These are phyloP conservation scores for Amphicarpaea edgeworthii DNA, from an alignment of 306 rosid species.

Conservation along the genomic window DNA sequence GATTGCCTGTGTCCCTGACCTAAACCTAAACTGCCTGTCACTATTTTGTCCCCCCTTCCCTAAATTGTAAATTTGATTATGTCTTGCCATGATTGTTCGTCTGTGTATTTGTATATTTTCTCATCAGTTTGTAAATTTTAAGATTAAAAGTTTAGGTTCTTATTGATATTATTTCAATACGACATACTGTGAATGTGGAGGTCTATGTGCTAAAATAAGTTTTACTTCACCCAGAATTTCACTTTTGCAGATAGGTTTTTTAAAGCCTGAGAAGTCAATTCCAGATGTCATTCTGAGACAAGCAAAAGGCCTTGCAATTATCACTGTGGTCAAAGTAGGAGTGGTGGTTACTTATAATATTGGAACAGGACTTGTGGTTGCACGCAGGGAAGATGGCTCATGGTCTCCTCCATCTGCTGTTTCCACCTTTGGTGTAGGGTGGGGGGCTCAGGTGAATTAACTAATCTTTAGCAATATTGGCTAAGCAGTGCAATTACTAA, in stretches of 20 bases:
- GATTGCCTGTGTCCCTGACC: background rate
- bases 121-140: slow-evolving; percentile 20
- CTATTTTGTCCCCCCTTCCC: background rate
- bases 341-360: slow-evolving; percentile 85
- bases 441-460: slow-evolving; percentile 94
- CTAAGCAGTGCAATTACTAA: background rate
- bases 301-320: slow-evolving; percentile 97
- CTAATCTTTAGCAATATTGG: slow-evolving; percentile 28
- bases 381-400: slow-evolving; percentile 93
- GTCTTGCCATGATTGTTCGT: background rate
- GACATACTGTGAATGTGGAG: slow-evolving; percentile 12
- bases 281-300: slow-evolving; percentile 83
- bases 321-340: slow-evolving; percentile 89
- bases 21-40: background rate
- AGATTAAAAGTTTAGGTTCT: slow-evolving; percentile 9
- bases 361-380: slow-evolving; percentile 94
- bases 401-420: slow-evolving; percentile 99
- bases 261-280: slow-evolving; percentile 84
- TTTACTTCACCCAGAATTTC: slow-evolving; percentile 39
- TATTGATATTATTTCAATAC: slow-evolving; percentile 20
- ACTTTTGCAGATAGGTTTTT: slow-evolving; percentile 63
- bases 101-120: background rate
- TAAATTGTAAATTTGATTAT: background rate
- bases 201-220: background rate
- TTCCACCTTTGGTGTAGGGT: slow-evolving; percentile 86